phyloP scores from a whole-genome alignment of 192 early-diverging fungal genomes.

The Linnemannia elongata region DNA sequence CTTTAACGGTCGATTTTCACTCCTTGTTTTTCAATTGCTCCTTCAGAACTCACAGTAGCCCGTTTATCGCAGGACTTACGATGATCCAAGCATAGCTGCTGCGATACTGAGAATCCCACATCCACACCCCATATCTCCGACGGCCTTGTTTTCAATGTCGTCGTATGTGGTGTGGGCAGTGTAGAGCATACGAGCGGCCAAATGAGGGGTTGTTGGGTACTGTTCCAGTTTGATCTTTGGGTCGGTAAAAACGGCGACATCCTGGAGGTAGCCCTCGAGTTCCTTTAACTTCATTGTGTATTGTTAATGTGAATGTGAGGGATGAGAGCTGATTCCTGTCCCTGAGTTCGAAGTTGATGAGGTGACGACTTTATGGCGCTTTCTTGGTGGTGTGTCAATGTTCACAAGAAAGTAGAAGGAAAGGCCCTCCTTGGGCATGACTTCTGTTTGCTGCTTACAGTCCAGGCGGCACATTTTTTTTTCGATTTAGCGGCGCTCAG shows the following conservation, averaged over 20 bases:
- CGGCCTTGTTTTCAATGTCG: slow-evolving; percentile 78
- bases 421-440: background rate
- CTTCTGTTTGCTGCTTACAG: background rate
- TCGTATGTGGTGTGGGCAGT: slow-evolving; percentile 79
- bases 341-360: background rate
- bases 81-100: slow-evolving; percentile 24
- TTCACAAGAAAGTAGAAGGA: background rate
- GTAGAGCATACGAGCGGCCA: slow-evolving; percentile 82
- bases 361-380: background rate
- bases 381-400: background rate
- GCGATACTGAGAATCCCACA: slow-evolving; percentile 78
- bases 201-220: slow-evolving; percentile 82
- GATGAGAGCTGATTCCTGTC: background rate
- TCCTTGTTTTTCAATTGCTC: background rate
- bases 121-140: slow-evolving; percentile 84
- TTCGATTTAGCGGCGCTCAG: background rate
- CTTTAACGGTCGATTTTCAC: background rate
- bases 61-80: background rate
- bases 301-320: background rate
- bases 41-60: background rate
- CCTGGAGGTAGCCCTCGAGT: slow-evolving; percentile 75
- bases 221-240: slow-evolving; percentile 85
- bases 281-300: slow-evolving; percentile 78
- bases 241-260: slow-evolving; percentile 72
- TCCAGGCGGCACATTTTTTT: background rate